Evolutionary conservation across 257 asterid species (phyloP).

Genomic region (Nicotiana sylvestris): DNA sequence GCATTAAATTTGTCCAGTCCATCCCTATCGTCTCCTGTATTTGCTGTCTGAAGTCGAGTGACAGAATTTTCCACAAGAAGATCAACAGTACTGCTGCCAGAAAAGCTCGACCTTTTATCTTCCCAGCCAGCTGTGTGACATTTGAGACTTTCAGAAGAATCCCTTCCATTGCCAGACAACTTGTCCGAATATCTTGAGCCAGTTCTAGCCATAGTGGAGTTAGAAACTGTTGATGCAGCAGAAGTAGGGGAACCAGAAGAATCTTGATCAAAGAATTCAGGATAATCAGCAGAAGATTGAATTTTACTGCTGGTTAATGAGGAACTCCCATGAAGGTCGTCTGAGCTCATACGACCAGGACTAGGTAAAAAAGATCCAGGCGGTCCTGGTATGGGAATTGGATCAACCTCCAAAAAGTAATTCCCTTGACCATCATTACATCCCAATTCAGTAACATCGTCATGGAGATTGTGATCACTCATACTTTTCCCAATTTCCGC

Average conservation of each 20-base stretch:
- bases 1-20: conserved; percentile 25
- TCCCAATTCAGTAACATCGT: conserved; percentile 29
- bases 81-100: conserved; percentile 23
- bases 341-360: conserved; percentile 74
- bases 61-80: conserved; percentile 29
- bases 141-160: conserved; percentile 5
- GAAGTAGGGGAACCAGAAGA: conserved; percentile 78
- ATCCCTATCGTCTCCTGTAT: conserved; percentile 22
- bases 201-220: conserved; percentile 46
- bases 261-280: conserved; percentile 49
- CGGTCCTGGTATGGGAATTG: conserved; percentile 90
- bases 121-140: conserved; percentile 18
- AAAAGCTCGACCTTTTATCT: conserved; percentile 26
- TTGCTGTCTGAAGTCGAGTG: conserved; percentile 20
- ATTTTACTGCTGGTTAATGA: conserved; percentile 62
- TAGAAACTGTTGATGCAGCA: conserved; percentile 47
- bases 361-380: conserved; percentile 93
- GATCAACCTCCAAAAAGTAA: conserved; percentile 69
- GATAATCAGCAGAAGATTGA: conserved; percentile 75
- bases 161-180: conserved; percentile 25
- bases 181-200: conserved; percentile 37
- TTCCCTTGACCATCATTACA: conserved; percentile 43
- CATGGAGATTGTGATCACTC: conserved; percentile 21
- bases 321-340: conserved; percentile 76
- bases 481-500: conserved; percentile 30